Evolutionary conservation across 225 moss, liverwort and hornwort genomes (phyloP).

Genomic region (Physcomitrellopsis africana): DNA sequence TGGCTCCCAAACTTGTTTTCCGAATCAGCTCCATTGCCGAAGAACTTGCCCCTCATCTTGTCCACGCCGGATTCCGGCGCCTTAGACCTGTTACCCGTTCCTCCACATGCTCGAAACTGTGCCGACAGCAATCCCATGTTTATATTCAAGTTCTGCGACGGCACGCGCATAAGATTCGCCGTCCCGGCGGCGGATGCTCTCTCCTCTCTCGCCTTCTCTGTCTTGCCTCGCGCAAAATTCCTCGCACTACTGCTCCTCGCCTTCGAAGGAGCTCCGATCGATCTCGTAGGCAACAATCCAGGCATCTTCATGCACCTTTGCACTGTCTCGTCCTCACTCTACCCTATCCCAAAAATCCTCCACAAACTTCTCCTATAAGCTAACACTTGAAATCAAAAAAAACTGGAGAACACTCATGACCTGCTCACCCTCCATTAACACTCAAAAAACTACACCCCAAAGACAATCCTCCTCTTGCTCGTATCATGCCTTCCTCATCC

Average conservation of each 20-base stretch:
- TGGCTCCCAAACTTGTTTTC: constrained; percentile 38
- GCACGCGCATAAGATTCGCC: constrained; percentile 40
- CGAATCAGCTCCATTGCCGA: constrained; percentile 36
- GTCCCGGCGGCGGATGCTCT: neutral
- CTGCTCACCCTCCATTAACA: constrained; percentile 26
- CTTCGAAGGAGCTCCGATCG: constrained; percentile 45
- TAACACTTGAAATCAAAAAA: constrained; percentile 1
- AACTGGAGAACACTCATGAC: neutral
- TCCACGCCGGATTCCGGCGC: constrained; percentile 32
- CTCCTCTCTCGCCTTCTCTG: constrained; percentile 48
- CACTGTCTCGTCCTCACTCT: neutral
- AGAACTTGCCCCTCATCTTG: constrained; percentile 30
- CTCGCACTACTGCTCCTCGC: constrained; percentile 46
- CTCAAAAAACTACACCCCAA: neutral
- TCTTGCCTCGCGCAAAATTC: constrained; percentile 40
- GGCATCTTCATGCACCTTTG: constrained; percentile 45
- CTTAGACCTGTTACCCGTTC: constrained; percentile 13
- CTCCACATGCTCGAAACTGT: constrained; percentile 35
- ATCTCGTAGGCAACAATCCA: constrained; percentile 54
- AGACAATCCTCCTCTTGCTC: neutral
- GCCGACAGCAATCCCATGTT: constrained; percentile 43
- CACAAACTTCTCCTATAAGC: neutral
- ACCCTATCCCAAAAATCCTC: neutral
- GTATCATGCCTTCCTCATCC: neutral
- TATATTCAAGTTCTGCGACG: constrained; percentile 29